Evolutionary conservation across 164 flowering plant species (phyloP).

Genomic region (Chimonanthus praecox): DNA sequence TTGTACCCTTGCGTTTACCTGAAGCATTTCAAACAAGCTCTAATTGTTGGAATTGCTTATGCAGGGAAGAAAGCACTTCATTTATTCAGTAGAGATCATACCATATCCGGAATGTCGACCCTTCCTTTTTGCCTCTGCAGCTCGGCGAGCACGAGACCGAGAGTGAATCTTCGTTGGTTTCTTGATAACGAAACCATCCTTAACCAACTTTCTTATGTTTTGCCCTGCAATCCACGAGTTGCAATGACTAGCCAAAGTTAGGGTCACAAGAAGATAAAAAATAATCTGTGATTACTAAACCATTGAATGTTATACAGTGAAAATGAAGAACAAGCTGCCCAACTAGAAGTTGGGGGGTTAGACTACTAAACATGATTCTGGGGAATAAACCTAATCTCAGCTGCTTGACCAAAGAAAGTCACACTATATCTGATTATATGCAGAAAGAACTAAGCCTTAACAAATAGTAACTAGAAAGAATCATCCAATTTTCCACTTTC

Average conservation of each 20-base stretch:
- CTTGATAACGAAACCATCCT: conserved; percentile 30
- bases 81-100: not conserved
- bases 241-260: not conserved
- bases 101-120: conserved; percentile 35
- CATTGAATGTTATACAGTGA: no score
- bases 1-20: conserved; percentile 30
- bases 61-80: not conserved
- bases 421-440: no score
- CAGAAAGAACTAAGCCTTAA: no score
- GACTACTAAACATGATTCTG: no score
- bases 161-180: conserved; percentile 34
- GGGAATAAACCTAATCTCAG: no score
- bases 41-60: not conserved
- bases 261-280: not conserved
- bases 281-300: no score
- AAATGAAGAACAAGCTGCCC: no score
- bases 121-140: conserved; percentile 25
- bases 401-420: no score
- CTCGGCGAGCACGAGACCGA: conserved; percentile 23
- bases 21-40: not conserved
- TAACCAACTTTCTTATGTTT: conserved; percentile 32
- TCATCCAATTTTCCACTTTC: no score
- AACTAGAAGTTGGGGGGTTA: no score
- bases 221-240: conserved; percentile 14
- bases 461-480: no score